Conservation (phyloP, 2,329 filamentous ascomycete species). For the Verticillium alfalfae region DNA sequence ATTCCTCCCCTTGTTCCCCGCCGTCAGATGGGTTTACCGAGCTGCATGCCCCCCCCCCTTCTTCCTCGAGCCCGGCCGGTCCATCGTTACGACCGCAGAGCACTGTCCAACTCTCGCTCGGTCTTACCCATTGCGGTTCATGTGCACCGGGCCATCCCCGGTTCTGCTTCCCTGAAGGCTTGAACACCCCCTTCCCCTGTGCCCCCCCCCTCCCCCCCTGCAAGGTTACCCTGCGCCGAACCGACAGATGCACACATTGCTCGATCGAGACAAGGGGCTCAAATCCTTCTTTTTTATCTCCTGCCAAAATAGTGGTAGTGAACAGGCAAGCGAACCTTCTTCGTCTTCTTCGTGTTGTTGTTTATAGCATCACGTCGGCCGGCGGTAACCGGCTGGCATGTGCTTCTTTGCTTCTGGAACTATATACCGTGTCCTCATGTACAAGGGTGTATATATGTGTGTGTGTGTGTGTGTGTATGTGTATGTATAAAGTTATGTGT, state of each 20-base stretch:
- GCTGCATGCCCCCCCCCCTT: not conserved
- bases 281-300: not conserved
- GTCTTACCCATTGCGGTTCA: not conserved
- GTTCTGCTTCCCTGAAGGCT: not conserved
- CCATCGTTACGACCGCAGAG: too few relatives aligned
- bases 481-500: too few relatives aligned
- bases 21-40: not conserved
- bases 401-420: not conserved
- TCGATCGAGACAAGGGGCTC: not conserved
- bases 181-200: not conserved
- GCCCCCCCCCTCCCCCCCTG: not conserved
- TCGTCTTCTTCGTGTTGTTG: not conserved
- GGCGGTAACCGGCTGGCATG: not conserved
- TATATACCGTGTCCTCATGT: not conserved
- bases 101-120: not conserved
- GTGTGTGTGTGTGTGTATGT: not conserved
- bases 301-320: not conserved
- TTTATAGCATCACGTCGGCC: not conserved
- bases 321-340: not conserved
- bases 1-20: not conserved
- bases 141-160: not conserved
- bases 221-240: not conserved
- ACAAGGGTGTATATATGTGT: not conserved
- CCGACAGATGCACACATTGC: not conserved
- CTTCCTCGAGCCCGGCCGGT: too few relatives aligned